Base-by-base conservation (phyloP, 1,284 basidiomycete genomes). In the Phellinidium pouzarii region DNA sequence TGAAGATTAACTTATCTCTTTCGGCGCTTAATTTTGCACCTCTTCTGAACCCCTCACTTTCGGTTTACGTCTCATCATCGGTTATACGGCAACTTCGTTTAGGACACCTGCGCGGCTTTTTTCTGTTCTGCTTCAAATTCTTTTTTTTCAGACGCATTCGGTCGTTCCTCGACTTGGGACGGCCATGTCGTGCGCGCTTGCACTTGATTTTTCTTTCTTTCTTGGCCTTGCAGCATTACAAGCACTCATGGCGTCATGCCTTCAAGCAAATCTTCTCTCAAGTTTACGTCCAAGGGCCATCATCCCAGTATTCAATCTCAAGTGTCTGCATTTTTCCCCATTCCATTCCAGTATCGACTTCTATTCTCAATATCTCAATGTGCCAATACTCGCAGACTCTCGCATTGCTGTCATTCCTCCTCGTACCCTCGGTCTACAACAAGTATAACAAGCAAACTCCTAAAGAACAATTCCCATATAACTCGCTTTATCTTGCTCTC, bases 1-100 rank as follows among this genome's bases (percentile, higher is more conserved):
- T 53, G 36, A 50, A 50, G 55, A 53, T 29, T 53, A 52, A 53
- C 23, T 53, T 57, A 57, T 57, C 52, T 27, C 46, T 52, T 57
- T 57, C 55, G 55, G 38, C 55, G 55, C 55, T 48, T 48, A 36
- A 53, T 48, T 19, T 52, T 56, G 50, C 47, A 48, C 25, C 25
- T 46, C 29, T 20, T 34, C 29, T 50, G 20, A 41, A 38, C 17
- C 27, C 27, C 41, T 41, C 12, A 6, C 38, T 29, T 40, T 9
- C 36, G 20, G 40, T 23, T 20, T 40, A 53, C 44, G 50, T 31
- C 34, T 41, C 38, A 37, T 19, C 36, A 17, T 38, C 51, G 50
- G 48, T 43, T 45, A 43, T 44, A 22, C 45, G 49, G 55, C 47
- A 20, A 44, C 25, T 46, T 53, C 51, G 51, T 36, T 50, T 36